These are phyloP conservation scores for Cichorium intybus DNA, from an alignment of 140 eudicot species.

Conservation along the genomic window DNA sequence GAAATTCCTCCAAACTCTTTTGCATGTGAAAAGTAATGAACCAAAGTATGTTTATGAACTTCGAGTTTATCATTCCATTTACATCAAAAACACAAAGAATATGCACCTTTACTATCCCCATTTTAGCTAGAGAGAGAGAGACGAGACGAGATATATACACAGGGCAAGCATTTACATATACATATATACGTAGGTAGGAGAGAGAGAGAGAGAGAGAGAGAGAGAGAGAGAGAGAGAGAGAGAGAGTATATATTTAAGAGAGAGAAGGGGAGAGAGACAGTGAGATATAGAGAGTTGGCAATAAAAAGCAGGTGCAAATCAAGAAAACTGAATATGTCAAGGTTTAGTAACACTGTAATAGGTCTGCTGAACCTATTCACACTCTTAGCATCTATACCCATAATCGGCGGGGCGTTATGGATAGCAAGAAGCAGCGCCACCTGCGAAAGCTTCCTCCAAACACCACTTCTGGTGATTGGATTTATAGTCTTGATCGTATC, in stretches of 20 bases:
- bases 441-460: conserved; percentile 81
- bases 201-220: neutral
- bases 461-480: conserved; percentile 69
- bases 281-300: conserved; percentile 9
- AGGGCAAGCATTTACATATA: neutral
- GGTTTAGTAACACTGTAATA: conserved; percentile 81
- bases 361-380: conserved; percentile 83
- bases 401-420: conserved; percentile 88
- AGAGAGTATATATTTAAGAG: too few species aligned
- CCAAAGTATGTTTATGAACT: neutral
- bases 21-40: conserved; percentile 26
- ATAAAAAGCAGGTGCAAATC: neutral
- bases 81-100: conserved; percentile 19
- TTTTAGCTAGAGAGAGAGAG: neutral
- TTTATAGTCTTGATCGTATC: conserved; percentile 69
- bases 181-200: neutral
- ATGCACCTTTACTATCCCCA: conserved; percentile 1
- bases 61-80: conserved; percentile 16
- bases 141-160: neutral
- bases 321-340: conserved; percentile 41
- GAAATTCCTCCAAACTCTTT: conserved; percentile 23
- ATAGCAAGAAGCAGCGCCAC: conserved; percentile 65
- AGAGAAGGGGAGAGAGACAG: conserved; percentile 10
- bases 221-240: conserved; percentile 1
- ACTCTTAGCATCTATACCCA: conserved; percentile 78